Evolutionary conservation across 2,329 filamentous ascomycete genomes (phyloP), one percentile per base, ranked within the genome.

Genomic region (Diaporthe aspalathi): DNA sequence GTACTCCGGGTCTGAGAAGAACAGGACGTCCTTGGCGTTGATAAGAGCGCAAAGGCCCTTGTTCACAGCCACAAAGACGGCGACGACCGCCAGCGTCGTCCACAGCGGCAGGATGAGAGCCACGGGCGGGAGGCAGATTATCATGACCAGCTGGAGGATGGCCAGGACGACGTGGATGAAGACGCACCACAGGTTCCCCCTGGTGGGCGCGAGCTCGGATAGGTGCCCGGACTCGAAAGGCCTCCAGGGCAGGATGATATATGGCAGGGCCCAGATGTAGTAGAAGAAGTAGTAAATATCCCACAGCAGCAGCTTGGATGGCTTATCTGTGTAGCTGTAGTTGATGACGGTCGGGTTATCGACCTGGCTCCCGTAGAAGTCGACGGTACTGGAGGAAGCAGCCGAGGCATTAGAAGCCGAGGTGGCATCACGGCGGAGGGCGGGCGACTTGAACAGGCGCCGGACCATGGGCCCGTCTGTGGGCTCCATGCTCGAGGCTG

Each of bases 131-230:
- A 94, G 76, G 0, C 85, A 84, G 0, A 92, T 17, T 11, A 94
- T 77, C 77, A 93, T 92, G 0, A 76, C 75, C 0, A 88, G 74
- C 80, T 94, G 92, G n/a, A 88, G 77, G 14, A 91, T 67, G 38
- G 86, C 77, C 4, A 94, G 84, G 50, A 92, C 67, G 3, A 83
- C 40, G 75, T 94, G 92, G 7, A 92, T 76, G 20, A 80, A 76
- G 27, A 93, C 78, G 70, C 86, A 87, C 74, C 84, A 85, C 0
- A 90, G 43, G 74, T 94, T 94, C 53, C 81, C 78, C 17, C 76
- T 71, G 0, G 87, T 91, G 1, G 85, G 85, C 72, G 90, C 87
- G 22, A 94, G 82, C 81, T 95, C 93, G 75, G 91, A 90, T 57
- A 92, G 81, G 63, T 84, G 75, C 17, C 83, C 87, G 1, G 87